These are phyloP conservation scores for Boletellus sp. DNA, from an alignment of 768 basidiomycete genomes.

Conservation along the genomic window DNA sequence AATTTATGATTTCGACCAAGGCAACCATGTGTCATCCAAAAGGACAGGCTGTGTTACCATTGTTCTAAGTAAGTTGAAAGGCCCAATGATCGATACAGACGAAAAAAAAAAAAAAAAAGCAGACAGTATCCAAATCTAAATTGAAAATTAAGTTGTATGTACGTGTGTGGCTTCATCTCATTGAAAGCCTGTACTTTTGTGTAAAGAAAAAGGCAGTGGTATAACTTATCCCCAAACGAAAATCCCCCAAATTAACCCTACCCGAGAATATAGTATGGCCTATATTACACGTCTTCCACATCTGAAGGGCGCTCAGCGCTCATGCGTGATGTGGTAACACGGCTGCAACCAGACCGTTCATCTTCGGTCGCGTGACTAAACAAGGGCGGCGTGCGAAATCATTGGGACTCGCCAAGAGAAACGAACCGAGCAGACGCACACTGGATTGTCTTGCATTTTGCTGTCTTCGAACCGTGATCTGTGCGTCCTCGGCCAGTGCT, in stretches of 20 bases:
- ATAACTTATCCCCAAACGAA: slow-evolving; percentile 28
- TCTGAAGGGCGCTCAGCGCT: slow-evolving; percentile 22
- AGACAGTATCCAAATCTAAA: slow-evolving; percentile 6
- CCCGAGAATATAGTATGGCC: slow-evolving; percentile 23
- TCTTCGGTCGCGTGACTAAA: slow-evolving; percentile 30
- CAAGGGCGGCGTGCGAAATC: slow-evolving; percentile 7
- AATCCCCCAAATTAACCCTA: slow-evolving; percentile 20
- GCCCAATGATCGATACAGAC: slow-evolving; percentile 14
- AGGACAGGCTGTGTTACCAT: slow-evolving; percentile 6
- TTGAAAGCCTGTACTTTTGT: slow-evolving; percentile 18
- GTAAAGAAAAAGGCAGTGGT: slow-evolving; percentile 13
- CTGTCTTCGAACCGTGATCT: slow-evolving; percentile 33
- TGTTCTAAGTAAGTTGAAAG: slow-evolving; percentile 2
- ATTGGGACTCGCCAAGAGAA: slow-evolving; percentile 9
- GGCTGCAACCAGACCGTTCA: slow-evolving; percentile 14
- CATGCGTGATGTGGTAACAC: slow-evolving; percentile 14
- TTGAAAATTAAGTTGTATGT: slow-evolving; percentile 12
- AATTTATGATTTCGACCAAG: slow-evolving; percentile 10
- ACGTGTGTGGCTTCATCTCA: slow-evolving; percentile 6
- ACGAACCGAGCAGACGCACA: slow-evolving; percentile 11
- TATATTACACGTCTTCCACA: slow-evolving; percentile 13
- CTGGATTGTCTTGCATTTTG: slow-evolving; percentile 19
- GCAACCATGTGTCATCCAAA: neutral
- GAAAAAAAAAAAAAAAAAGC: slow-evolving; percentile 2
- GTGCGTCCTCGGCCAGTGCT: slow-evolving; percentile 28